A percentile compares a stretch with the other conserved stretches of the same genome.
Conservation (phyloP, 495 filamentous ascomycete genomes). For the Tuber brumale region DNA sequence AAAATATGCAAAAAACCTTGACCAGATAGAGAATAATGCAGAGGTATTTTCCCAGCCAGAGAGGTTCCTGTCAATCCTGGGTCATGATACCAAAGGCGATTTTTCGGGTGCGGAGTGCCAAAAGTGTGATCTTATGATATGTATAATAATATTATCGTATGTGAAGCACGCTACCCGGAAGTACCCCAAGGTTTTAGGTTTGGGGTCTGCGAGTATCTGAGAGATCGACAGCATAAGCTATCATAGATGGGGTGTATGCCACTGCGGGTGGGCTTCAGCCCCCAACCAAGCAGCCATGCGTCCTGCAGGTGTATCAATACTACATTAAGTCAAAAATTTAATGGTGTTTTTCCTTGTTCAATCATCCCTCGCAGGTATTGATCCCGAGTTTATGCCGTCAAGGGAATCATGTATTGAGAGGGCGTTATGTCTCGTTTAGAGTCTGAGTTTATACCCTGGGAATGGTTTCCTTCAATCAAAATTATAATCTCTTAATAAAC, state of each 20-base stretch:
- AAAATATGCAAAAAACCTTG: neutral
- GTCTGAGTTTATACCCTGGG: no score
- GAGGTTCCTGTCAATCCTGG: neutral
- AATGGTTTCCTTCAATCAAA: no score
- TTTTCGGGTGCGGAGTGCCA: neutral
- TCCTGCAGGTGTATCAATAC: neutral
- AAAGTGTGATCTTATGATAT: neutral
- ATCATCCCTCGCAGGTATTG: neutral
- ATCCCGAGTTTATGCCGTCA: neutral
- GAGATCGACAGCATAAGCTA: neutral
- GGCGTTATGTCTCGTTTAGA: no score
- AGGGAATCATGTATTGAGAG: no score
- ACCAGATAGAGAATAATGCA: neutral
- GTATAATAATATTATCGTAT: no score
- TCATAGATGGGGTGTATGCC: neutral
- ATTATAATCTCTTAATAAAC: no score
- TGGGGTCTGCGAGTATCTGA: neutral
- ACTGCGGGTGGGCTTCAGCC: neutral
- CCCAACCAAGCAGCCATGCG: neutral
- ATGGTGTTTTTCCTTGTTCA: neutral
- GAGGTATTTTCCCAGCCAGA: neutral
- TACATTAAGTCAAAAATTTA: neutral
- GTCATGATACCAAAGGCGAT: neutral
- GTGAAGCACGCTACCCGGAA: neutral
- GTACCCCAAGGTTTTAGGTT: neutral